A percentile compares a stretch with the other conserved stretches of the same genome.
phyloP scores from a whole-genome alignment of 352 stramenopile species.

The Sclerospora graminicola region DNA sequence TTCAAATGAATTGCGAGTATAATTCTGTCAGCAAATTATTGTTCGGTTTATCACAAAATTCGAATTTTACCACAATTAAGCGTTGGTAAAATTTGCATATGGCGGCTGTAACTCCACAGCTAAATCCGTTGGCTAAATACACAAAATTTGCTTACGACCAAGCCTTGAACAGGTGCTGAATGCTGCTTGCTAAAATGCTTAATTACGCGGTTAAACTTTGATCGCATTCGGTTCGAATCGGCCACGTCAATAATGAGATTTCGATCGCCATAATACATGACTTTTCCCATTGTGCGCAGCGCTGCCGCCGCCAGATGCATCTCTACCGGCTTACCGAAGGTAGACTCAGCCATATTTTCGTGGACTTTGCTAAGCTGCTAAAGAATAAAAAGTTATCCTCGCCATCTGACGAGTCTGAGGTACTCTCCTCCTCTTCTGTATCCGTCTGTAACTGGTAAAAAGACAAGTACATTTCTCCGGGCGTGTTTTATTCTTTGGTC shows the following conservation, averaged over 20 bases:
- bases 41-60: too few species aligned
- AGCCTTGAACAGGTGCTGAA: constrained; percentile 38
- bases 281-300: constrained; percentile 45
- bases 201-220: constrained; percentile 79
- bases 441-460: constrained; percentile 55
- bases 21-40: too few species aligned
- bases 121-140: too few species aligned
- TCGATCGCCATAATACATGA: constrained; percentile 70
- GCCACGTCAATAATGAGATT: constrained; percentile 76
- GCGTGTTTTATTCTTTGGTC: constrained; percentile 56
- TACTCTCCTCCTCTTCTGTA: constrained; percentile 24
- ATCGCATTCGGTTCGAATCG: constrained; percentile 70
- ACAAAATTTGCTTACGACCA: too few species aligned
- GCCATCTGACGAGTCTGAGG: constrained; percentile 45
- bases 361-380: constrained; percentile 40
- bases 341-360: constrained; percentile 62
- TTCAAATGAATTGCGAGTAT: too few species aligned
- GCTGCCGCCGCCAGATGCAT: constrained; percentile 36
- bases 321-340: constrained; percentile 49
- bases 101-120: too few species aligned
- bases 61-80: too few species aligned
- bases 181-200: constrained; percentile 67
- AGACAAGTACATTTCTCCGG: constrained; percentile 72
- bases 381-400: constrained; percentile 63
- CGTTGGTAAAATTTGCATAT: too few species aligned